Base-by-base conservation (phyloP, 2,329 filamentous ascomycete genomes). In the Colletotrichum cordylinicola region DNA sequence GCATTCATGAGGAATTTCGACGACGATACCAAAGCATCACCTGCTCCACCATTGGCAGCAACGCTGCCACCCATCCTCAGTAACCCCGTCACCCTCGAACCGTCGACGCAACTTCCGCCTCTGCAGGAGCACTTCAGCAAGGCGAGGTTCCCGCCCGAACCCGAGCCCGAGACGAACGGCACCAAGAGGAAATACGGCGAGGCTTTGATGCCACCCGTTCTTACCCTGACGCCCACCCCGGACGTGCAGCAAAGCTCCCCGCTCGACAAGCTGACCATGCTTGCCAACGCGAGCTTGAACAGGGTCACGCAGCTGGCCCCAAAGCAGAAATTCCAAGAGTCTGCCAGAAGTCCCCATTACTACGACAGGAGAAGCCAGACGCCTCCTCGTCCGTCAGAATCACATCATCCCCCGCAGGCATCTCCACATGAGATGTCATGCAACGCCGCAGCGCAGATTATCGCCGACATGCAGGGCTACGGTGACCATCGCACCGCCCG, bases 401-500 rank as follows among this genome's bases (percentile, higher is more conserved):
- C 77, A 8, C 79, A 79, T 1, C 66, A 62, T 33, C 65, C 56
- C 61, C 64, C 76, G n/a, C 68, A 78, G 13, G 77, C 75, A 10
- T 83, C 83, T 9, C 81, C 83, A 2, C 78, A 81, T 60, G 81
- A 82, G 61, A 84, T 84, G 83, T 83, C 83, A 4, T 84, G 83
- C 74, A 81, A 81, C 64, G 80, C 81, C 6, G 83, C 83, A 1
- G 83, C 83, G 2, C 80, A 81, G 8, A 84, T 87, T 37, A 85
- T 87, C 18, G 84, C 85, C 21, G 83, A 85, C 29, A 85, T 86
- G 77, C 83, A 86, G 24, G 84, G 84, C 1, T 80, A 82, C 15
- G 75, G 78, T 12, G 80, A 85, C 65, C 67, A 81, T 9, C 77
- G 77, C 4, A 60, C 77, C 7, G 81, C 82, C 13, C 80, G 80